These are phyloP conservation scores for Sugiyamaella chiloensis DNA, from an alignment of 805 yeast genomes.

Conservation along the genomic window DNA sequence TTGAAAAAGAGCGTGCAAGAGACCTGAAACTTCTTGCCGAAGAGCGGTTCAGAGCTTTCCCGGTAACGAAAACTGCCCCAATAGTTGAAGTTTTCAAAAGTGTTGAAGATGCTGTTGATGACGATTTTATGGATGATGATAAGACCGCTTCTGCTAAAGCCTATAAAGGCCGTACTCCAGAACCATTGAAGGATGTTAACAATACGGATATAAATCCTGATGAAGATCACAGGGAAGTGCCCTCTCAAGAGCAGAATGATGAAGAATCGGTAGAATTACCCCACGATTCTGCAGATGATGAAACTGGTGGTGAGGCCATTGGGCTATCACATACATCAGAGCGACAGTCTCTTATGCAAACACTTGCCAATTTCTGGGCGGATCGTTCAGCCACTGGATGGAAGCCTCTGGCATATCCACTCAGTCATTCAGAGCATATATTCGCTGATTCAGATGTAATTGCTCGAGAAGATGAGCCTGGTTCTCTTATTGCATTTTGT, in stretches of 20 bases:
- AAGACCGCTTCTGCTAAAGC: slow-evolving; percentile 5
- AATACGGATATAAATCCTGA: background rate
- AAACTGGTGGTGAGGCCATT: background rate
- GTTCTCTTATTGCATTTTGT: slow-evolving; percentile 91
- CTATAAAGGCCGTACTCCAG: slow-evolving; percentile 6
- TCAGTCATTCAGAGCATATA: slow-evolving; percentile 76
- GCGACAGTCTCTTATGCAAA: slow-evolving; percentile 71
- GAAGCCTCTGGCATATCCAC: slow-evolving; percentile 87
- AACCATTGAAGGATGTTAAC: background rate
- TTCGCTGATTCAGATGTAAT: slow-evolving; percentile 92
- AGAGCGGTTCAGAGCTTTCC: slow-evolving; percentile 62
- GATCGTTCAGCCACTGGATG: slow-evolving; percentile 93
- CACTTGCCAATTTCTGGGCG: slow-evolving; percentile 92
- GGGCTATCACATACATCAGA: slow-evolving; percentile 45
- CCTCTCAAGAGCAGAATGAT: background rate
- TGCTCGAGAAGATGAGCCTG: slow-evolving; percentile 94
- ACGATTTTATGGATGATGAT: background rate
- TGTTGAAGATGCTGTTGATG: slow-evolving; percentile 74
- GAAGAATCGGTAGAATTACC: background rate
- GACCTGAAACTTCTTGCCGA: slow-evolving; percentile 63
- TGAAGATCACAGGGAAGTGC: background rate
- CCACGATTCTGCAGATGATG: background rate
- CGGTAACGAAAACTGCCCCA: slow-evolving; percentile 74
- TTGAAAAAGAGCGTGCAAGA: slow-evolving; percentile 78
- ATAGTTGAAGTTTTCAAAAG: slow-evolving; percentile 87